Evolutionary conservation across 2,329 filamentous ascomycete species (phyloP), one percentile per base, ranked within the genome.

Genomic region (Fusarium nisikadoi): DNA sequence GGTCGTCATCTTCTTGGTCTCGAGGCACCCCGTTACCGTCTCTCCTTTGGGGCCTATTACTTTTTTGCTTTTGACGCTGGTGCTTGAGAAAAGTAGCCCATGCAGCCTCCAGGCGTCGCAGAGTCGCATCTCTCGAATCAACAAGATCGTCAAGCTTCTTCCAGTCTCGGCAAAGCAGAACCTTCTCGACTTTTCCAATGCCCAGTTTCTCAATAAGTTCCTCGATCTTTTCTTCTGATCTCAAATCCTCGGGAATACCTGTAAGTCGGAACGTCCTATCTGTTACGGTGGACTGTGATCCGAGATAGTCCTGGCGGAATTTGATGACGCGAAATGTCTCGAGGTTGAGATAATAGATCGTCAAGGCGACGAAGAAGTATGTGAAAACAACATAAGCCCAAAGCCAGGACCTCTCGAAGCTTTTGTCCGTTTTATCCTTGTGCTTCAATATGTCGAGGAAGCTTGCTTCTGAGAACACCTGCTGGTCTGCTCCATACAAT

Each of bases 331-430:
- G 92, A 74, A 92, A 90, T 0, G 96, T 98, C 82, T 97, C 92
- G 45, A 88, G 88, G 65, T 95, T 90, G 76, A 98, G 90, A 74
- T 95, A 89, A 79, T 95, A 97, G 17, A 98, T 84, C 1, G 93
- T 93, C 45, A 98, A 83, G 4, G 86, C 89, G 10, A 92, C 95
- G 81, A 98, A 99, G 55, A 98, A 87, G 83, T 98, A 99, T 3
- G 94, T 93, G 76, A 99, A 99, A n/a, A 93, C 86, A 19, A 97
- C 89, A 78, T 98, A 98, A 77, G 95, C 93, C 94, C 95, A 98
- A 3, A 98, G 84, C 76, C 95, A 97, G 12, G 76, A 70, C 16
- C 61, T 75, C 42, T 81, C 79, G 54, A 77, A 79, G 53, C 79
- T 80, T 59, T 72, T 76, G 43, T 83, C 81, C 70, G 80, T 80